These are phyloP conservation scores for Penicillium sp. DNA, from an alignment of 2,329 filamentous ascomycete species.

Conservation along the genomic window DNA sequence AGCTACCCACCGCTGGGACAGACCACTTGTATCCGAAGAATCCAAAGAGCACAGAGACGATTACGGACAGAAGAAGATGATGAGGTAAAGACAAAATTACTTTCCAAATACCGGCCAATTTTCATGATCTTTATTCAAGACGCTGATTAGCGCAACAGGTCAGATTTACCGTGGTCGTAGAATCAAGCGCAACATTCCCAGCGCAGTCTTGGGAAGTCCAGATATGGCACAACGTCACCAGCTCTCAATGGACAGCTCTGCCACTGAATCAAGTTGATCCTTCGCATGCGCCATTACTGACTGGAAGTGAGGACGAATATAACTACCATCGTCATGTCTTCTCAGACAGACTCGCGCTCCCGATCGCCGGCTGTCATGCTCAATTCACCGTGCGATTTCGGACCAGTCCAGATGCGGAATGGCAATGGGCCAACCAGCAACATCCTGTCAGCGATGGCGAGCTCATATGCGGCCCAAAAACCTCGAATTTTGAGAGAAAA, in stretches of 20 bases:
- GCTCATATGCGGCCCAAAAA: conserved; percentile 37
- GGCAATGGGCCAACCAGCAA: conserved; percentile 47
- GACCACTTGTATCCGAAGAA: conserved; percentile 59
- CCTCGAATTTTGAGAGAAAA: conserved; percentile 5
- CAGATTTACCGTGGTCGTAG: conserved; percentile 66
- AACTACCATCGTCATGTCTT: conserved; percentile 37
- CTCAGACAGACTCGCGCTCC: conserved; percentile 29
- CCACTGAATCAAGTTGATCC: conserved; percentile 48
- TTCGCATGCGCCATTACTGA: conserved; percentile 30
- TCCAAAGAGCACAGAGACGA: conserved; percentile 43
- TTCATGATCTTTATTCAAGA: too few relatives aligned
- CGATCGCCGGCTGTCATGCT: conserved; percentile 27
- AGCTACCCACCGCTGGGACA: conserved; percentile 74
- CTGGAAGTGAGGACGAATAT: conserved; percentile 17
- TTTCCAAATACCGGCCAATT: neutral
- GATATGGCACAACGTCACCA: conserved; percentile 68
- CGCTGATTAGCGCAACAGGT: conserved; percentile 38
- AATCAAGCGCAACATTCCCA: conserved; percentile 57
- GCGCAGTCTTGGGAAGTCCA: conserved; percentile 67
- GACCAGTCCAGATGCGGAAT: conserved; percentile 34
- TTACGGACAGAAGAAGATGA: conserved; percentile 18
- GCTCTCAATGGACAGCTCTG: conserved; percentile 59
- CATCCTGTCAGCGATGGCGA: conserved; percentile 41
- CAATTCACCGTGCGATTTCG: conserved; percentile 47
- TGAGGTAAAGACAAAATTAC: conserved; percentile 22